Evolutionary conservation across 2,329 filamentous ascomycete genomes (phyloP).

Genomic region (Colletotrichum neosansevieriae): DNA sequence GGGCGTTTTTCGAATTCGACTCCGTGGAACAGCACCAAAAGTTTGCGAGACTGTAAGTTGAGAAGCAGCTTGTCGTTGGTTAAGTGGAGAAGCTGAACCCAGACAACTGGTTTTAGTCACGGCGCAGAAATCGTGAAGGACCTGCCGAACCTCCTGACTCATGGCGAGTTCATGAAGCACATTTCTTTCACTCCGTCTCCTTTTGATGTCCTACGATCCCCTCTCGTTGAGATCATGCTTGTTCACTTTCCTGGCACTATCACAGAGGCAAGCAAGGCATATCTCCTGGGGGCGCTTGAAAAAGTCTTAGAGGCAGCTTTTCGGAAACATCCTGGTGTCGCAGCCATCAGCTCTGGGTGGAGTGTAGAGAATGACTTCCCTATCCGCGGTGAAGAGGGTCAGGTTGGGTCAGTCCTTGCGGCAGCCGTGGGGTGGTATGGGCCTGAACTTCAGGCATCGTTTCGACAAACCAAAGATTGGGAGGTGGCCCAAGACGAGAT

Average conservation of each 20-base stretch:
- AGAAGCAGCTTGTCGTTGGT: not conserved
- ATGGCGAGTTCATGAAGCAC: constrained; percentile 44
- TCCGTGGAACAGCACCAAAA: constrained; percentile 44
- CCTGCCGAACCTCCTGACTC: constrained; percentile 40
- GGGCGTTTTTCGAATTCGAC: constrained; percentile 46
- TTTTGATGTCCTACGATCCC: constrained; percentile 38
- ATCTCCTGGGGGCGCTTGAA: not conserved
- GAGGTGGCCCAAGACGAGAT: not conserved
- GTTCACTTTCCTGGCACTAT: constrained; percentile 37
- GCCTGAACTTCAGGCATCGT: not conserved
- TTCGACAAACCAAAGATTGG: not conserved
- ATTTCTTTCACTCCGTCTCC: constrained; percentile 37
- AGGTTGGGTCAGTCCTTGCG: constrained; percentile 5
- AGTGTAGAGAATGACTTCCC: constrained; percentile 22
- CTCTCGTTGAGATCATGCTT: constrained; percentile 40
- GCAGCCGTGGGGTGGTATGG: constrained; percentile 15
- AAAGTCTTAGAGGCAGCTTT: not conserved
- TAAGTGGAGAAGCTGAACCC: not conserved
- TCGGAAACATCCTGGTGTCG: not conserved
- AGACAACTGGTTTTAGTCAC: constrained; percentile 18
- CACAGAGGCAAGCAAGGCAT: not conserved
- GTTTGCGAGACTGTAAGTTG: constrained; percentile 42
- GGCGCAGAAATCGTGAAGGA: constrained; percentile 41
- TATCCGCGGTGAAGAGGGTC: not conserved
- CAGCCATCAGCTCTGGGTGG: constrained; percentile 15